These are phyloP conservation scores for Chaetomium globosum DNA, from an alignment of 2,329 filamentous ascomycete genomes.

Conservation along the genomic window DNA sequence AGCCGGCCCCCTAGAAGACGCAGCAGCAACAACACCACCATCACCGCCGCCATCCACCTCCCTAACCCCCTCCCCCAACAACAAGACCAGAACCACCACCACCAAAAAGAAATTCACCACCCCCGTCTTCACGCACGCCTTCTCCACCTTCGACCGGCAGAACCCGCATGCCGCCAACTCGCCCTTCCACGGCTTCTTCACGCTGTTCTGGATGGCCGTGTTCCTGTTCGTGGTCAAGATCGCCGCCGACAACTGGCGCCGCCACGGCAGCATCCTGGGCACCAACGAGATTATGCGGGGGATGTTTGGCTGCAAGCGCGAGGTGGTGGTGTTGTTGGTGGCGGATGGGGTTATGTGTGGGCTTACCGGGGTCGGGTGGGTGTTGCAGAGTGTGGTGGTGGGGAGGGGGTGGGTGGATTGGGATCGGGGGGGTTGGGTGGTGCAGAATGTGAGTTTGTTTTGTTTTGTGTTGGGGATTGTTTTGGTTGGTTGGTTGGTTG, in stretches of 20 bases:
- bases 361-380: constrained; percentile 65
- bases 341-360: constrained; percentile 72
- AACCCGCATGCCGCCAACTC: constrained; percentile 66
- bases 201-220: constrained; percentile 74
- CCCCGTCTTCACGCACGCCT: constrained; percentile 71
- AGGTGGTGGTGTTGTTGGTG: constrained; percentile 57
- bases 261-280: constrained; percentile 69
- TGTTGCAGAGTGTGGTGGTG: constrained; percentile 65
- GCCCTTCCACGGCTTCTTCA: constrained; percentile 78
- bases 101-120: constrained; percentile 48
- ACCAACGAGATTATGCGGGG: constrained; percentile 70
- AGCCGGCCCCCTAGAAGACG: not conserved
- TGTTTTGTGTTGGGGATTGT: too few relatives aligned
- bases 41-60: not conserved
- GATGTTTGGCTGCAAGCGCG: constrained; percentile 56
- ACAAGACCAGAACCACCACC: not conserved
- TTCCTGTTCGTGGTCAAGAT: constrained; percentile 68
- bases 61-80: not conserved
- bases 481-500: not conserved
- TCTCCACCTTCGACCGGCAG: constrained; percentile 74
- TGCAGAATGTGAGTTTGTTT: constrained; percentile 62
- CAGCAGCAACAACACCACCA: not conserved
- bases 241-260: constrained; percentile 67
- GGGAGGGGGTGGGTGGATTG: constrained; percentile 63
- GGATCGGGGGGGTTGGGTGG: constrained; percentile 70